phyloP scores from a whole-genome alignment of 1,139 yeast species.

The Hyphopichia wangnamkhiaoensis region DNA sequence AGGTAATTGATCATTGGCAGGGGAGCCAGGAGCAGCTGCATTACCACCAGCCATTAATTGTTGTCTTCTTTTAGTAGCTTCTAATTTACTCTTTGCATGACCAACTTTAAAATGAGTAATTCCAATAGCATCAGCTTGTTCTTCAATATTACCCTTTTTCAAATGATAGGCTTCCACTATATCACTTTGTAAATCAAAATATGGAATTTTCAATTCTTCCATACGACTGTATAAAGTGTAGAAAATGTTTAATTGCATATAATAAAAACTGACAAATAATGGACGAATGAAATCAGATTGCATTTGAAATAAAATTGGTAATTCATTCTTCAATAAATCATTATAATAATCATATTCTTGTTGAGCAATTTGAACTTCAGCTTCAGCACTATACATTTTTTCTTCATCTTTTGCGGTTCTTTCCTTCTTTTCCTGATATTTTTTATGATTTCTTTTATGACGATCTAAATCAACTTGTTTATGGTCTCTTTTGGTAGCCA shows the following conservation, averaged over 20 bases:
- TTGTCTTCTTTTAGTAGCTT: slow-evolving; percentile 75
- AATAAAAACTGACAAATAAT: slow-evolving; percentile 88
- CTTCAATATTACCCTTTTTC: slow-evolving; percentile 91
- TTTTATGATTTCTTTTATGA: slow-evolving; percentile 65
- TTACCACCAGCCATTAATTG: slow-evolving; percentile 40
- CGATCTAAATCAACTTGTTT: slow-evolving; percentile 94
- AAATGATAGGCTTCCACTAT: slow-evolving; percentile 74
- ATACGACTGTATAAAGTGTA: slow-evolving; percentile 86
- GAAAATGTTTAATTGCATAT: slow-evolving; percentile 96
- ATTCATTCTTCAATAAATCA: slow-evolving; percentile 86
- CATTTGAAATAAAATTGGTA: slow-evolving; percentile 81
- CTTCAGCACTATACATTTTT: slow-evolving; percentile 82
- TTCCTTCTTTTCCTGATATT: slow-evolving; percentile 80
- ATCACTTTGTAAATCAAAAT: slow-evolving; percentile 83
- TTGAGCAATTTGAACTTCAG: slow-evolving; percentile 85
- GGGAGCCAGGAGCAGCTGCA: slow-evolving; percentile 30
- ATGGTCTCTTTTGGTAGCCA: slow-evolving; percentile 94
- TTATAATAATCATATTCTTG: slow-evolving; percentile 96
- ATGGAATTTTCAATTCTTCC: slow-evolving; percentile 96
- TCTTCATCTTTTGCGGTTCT: slow-evolving; percentile 88
- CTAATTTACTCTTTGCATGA: slow-evolving; percentile 81
- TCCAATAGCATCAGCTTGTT: slow-evolving; percentile 80
- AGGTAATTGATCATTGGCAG: slow-evolving; percentile 27
- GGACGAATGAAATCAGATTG: slow-evolving; percentile 94
- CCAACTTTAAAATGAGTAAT: slow-evolving; percentile 89